Conservation (phyloP, 2,329 filamentous ascomycete species). For the Phaeosphaeriaceae sp. region DNA sequence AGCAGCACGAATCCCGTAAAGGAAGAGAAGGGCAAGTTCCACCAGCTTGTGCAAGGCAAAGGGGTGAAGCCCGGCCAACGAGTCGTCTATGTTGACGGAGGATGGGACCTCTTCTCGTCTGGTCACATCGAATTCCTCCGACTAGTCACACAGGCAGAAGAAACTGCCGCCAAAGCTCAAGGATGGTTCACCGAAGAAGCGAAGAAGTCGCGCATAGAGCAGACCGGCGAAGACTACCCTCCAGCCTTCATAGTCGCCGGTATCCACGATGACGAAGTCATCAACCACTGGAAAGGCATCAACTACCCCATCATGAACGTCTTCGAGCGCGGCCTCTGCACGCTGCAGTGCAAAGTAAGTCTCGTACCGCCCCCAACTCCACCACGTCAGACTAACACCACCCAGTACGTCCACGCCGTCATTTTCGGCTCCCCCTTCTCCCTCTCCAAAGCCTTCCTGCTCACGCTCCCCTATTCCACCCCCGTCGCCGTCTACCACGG, state of each 20-base stretch:
- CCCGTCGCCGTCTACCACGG: conserved; percentile 92
- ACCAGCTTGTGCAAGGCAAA: conserved; percentile 73
- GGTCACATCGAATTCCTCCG: conserved; percentile 96
- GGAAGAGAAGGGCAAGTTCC: conserved; percentile 71
- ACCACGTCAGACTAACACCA: conserved; percentile 6
- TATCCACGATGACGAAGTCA: conserved; percentile 91
- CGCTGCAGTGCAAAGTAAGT: conserved; percentile 87
- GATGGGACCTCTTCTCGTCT: conserved; percentile 95
- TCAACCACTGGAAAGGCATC: conserved; percentile 95
- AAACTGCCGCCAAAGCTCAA: conserved; percentile 68
- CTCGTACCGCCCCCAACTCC: background rate
- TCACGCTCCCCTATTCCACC: conserved; percentile 69
- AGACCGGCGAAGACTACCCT: conserved; percentile 74
- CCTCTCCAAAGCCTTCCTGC: conserved; percentile 80
- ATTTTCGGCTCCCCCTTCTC: conserved; percentile 91
- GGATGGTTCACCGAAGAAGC: conserved; percentile 79
- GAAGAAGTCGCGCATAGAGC: conserved; percentile 66
- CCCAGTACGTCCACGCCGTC: conserved; percentile 82
- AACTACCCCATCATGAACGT: conserved; percentile 99
- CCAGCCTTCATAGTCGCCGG: conserved; percentile 91
- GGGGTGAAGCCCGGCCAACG: conserved; percentile 77
- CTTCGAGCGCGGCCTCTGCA: conserved; percentile 92
- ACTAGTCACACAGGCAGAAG: conserved; percentile 75
- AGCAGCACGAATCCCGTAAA: conserved; percentile 38
- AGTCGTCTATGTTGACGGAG: conserved; percentile 93